Evolutionary conservation across 805 yeast genomes (phyloP).

Genomic region (Sugiyamaella valdiviana): DNA sequence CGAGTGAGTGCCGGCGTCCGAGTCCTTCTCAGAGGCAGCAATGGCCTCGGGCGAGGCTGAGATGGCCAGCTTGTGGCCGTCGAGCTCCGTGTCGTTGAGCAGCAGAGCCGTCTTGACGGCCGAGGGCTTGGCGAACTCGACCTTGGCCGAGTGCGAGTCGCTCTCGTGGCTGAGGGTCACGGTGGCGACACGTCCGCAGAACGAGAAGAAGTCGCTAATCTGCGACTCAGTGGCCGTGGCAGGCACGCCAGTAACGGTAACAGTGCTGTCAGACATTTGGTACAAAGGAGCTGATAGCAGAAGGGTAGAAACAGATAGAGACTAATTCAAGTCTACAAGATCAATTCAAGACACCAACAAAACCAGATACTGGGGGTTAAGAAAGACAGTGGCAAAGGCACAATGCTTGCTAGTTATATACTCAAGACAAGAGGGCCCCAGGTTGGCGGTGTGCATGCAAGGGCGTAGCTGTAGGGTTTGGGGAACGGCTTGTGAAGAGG

Average conservation of each 20-base stretch:
- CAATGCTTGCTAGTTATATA: neutral
- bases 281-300: neutral
- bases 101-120: constrained; percentile 69
- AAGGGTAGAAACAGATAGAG: neutral
- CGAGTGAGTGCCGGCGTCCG: constrained; percentile 17
- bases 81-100: constrained; percentile 68
- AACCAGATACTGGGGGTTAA: too few species aligned
- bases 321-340: too few species aligned
- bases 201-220: constrained; percentile 61
- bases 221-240: constrained; percentile 43
- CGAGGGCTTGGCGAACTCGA: constrained; percentile 48
- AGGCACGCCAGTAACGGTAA: constrained; percentile 55
- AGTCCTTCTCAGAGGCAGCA: constrained; percentile 16
- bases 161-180: constrained; percentile 23
- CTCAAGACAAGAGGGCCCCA: neutral
- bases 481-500: neutral
- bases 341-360: too few species aligned
- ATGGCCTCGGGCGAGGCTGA: constrained; percentile 28
- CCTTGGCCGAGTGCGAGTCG: constrained; percentile 38
- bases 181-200: constrained; percentile 54
- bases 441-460: neutral
- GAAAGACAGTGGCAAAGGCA: neutral
- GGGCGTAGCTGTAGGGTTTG: neutral
- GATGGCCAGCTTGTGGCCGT: constrained; percentile 49
- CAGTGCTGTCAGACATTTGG: constrained; percentile 24